These are phyloP conservation scores for Eimeria necatrix DNA, from an alignment of 169 alveolate genomes.

Conservation along the genomic window DNA sequence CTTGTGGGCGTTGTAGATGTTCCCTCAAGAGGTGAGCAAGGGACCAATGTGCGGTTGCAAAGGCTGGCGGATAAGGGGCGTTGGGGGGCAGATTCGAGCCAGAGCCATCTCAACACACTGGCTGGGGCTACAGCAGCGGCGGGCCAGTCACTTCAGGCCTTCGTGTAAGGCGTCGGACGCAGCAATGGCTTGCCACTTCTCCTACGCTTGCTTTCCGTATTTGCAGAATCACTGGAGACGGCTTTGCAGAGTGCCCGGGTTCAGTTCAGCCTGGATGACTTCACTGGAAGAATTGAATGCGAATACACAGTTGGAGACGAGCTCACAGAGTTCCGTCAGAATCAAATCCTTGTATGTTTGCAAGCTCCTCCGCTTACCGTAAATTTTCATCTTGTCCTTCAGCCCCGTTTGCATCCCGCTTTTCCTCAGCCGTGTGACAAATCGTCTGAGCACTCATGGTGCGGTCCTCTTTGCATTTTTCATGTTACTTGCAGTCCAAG, in stretches of 20 bases:
- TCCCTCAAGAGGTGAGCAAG: conserved; percentile 24
- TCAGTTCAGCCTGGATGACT: conserved; percentile 42
- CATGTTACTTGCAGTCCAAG: background rate
- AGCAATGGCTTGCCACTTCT: background rate
- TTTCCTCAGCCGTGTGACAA: no score
- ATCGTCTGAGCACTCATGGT: no score
- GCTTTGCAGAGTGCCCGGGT: conserved; percentile 40
- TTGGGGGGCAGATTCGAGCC: no score
- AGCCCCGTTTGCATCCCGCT: background rate
- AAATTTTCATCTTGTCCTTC: no score
- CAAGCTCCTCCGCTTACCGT: background rate
- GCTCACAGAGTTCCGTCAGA: conserved; percentile 50
- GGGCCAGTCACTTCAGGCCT: no score
- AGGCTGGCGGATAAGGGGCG: no score
- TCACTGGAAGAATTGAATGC: conserved; percentile 52
- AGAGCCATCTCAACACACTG: no score
- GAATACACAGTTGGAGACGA: conserved; percentile 56
- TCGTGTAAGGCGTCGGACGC: no score
- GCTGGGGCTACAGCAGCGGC: no score
- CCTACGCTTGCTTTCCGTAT: background rate
- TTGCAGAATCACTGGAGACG: conserved; percentile 27
- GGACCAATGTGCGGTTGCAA: background rate
- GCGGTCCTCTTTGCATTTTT: background rate
- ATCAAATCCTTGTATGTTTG: conserved; percentile 30
- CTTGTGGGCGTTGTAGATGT: conserved; percentile 36